Evolutionary conservation across 2,329 filamentous ascomycete species (phyloP), one percentile per base, ranked within the genome.

Genomic region (Colletotrichum viniferum): DNA sequence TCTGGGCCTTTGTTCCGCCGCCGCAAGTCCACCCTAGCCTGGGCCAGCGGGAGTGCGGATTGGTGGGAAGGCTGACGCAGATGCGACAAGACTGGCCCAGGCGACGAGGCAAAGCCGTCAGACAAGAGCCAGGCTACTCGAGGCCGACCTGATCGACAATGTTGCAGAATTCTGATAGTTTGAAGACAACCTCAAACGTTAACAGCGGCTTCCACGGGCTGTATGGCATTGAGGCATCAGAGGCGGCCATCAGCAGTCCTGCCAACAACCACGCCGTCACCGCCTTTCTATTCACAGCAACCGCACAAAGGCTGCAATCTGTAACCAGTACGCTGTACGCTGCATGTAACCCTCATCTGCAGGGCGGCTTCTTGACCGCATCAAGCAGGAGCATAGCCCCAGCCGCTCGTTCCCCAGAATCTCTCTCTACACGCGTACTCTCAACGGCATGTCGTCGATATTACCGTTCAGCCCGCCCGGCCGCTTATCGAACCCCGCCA

Each of bases 241-340:
- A 63, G 5, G 12, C 58, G 13, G 16, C 28, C 30, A 60, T n/a
- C 56, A n/a, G 4, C 30, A 21, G 34, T 36, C 34, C 34, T 21
- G n/a, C n/a, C 36, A 64, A 21, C 21, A 26, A 14, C 4, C 18
- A 81, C 80, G 79, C 82, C 79, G 81, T 75, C 76, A 80, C 77
- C 68, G 76, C 78, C 78, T 77, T 77, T 80, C 67, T 77, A 76
- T 80, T 78, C 77, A 43, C 78, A 79, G 77, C 80, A 78, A 34
- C 43, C 58, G 34, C 32, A 36, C 24, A 55, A 34, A n/a, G 34
- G 21, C 32, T 13, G 36, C 10, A 7, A 32, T 13, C 21, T 60
- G 26, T 24, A 58, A 10, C 21, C 60, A 26, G 60, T 43, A 26
- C 21, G 6, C 52, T 21, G 32, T 63, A 16, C 60, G 18, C 60